Percentiles rank a stretch among this genome's conserved stretches.
phyloP scores from a whole-genome alignment of 2,329 filamentous ascomycete genomes.

The Pseudopyricularia cyperi region DNA sequence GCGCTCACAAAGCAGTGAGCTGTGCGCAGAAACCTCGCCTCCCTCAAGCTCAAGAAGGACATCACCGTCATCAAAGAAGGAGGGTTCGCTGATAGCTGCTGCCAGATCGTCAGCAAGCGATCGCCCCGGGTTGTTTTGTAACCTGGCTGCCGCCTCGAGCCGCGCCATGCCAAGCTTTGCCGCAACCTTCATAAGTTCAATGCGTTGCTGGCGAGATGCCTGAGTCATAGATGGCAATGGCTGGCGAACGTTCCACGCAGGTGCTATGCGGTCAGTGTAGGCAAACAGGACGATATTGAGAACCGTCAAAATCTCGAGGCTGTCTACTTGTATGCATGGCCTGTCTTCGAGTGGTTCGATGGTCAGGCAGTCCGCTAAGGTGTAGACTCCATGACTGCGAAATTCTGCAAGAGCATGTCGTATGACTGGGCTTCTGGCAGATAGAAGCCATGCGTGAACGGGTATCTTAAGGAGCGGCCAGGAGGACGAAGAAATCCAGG shows the following conservation, averaged over 20 bases:
- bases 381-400: slow-evolving; percentile 37
- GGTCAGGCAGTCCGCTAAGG: slow-evolving; percentile 45
- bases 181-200: slow-evolving; percentile 79
- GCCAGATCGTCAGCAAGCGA: slow-evolving; percentile 59
- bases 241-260: slow-evolving; percentile 74
- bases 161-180: not conserved
- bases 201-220: slow-evolving; percentile 67
- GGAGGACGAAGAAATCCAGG: slow-evolving; percentile 40
- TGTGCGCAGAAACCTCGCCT: slow-evolving; percentile 62
- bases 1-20: slow-evolving; percentile 63
- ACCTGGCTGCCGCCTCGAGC: slow-evolving; percentile 51
- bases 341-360: slow-evolving; percentile 33
- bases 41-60: slow-evolving; percentile 66
- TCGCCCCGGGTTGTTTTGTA: slow-evolving; percentile 53
- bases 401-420: slow-evolving; percentile 47
- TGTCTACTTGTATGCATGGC: slow-evolving; percentile 48
- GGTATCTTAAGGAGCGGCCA: slow-evolving; percentile 61
- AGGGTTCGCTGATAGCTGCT: slow-evolving; percentile 51
- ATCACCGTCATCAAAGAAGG: slow-evolving; percentile 68
- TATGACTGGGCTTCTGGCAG: slow-evolving; percentile 59
- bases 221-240: slow-evolving; percentile 52
- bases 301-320: slow-evolving; percentile 64
- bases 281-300: slow-evolving; percentile 68
- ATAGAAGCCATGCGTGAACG: slow-evolving; percentile 69
- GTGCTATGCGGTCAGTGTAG: slow-evolving; percentile 69